Base-by-base conservation (phyloP, 495 filamentous ascomycete genomes). In the Physcia stellaris region DNA sequence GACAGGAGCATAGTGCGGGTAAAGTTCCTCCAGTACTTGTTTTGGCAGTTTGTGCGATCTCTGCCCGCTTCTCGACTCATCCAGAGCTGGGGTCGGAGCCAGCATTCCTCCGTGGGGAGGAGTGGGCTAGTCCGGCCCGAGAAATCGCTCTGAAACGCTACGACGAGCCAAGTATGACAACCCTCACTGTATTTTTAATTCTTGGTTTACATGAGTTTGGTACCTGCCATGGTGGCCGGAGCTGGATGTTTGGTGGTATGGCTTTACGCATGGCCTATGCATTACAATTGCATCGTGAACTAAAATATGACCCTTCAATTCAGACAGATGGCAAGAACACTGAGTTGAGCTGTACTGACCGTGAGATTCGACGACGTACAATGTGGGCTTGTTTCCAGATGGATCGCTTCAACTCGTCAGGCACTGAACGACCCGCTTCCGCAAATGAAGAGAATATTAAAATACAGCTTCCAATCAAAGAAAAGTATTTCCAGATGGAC, bases 371-470 rank as follows among this genome's bases (percentile, higher is more conserved):
- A 39, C 68, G 88, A 41, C 70, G 90, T 37, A 92, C 85, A 4
- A 95, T 98, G 88, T 98, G 90, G 90, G 82, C 86, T 17, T 94
- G 86, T 54, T 94, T 88, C 50, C 53, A 92, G 43, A 94, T 98
- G 90, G 90, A 98, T 56, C 77, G 88, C 0, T 95, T 94, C 60
- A 95, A 86, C 58, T 93, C 88, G 2, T 94, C 87, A 2, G 90
- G 90, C 11, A 94, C 87, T 20, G 86, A 94, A 49, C 73, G 90
- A 37, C 90, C 90, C 35, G 80, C 81, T n/a, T 88, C 92, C 50
- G 81, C 87, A 24, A 77, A 83, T 47, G 87, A 95, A 56, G 81
- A 83, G 40, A 81, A 80, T 38, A 67, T 98, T 36, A 81, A 86
- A 49, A 80, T 94, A 10, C 88, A 88, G 50, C 66, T 98, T 27